Evolutionary conservation across 2,329 filamentous ascomycete species (phyloP).

Genomic region (Amesomyces nigricolor): DNA sequence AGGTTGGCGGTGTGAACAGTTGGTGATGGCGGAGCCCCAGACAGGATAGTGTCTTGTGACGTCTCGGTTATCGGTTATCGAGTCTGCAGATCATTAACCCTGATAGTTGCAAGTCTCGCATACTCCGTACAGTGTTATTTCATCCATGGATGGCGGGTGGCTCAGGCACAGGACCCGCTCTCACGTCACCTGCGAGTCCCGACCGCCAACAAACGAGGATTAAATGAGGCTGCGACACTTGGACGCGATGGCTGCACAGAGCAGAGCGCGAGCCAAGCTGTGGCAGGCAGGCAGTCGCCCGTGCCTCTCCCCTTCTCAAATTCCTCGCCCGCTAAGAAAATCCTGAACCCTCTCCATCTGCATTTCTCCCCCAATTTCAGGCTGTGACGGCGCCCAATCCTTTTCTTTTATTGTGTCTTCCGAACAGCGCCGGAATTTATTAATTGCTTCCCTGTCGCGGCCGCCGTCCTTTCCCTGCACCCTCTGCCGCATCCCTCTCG

Average conservation of each 20-base stretch:
- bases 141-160: neutral
- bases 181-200: slow-evolving; percentile 17
- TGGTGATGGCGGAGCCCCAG: no score
- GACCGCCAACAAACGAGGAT: slow-evolving; percentile 22
- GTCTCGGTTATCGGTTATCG: no score
- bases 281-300: slow-evolving; percentile 23
- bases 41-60: no score
- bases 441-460: neutral
- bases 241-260: slow-evolving; percentile 23
- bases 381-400: neutral
- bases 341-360: neutral
- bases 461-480: neutral
- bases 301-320: slow-evolving; percentile 19
- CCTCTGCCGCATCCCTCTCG: neutral
- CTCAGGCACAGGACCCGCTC: slow-evolving; percentile 1
- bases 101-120: no score
- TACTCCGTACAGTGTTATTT: no score
- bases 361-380: neutral
- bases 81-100: no score
- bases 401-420: slow-evolving; percentile 5
- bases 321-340: slow-evolving; percentile 10
- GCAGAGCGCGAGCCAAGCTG: slow-evolving; percentile 19
- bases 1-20: no score
- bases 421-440: slow-evolving; percentile 4
- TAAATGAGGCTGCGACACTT: slow-evolving; percentile 14